Evolutionary conservation across 2,329 filamentous ascomycete genomes (phyloP).

Genomic region (Ascocoryne sarcoides): DNA sequence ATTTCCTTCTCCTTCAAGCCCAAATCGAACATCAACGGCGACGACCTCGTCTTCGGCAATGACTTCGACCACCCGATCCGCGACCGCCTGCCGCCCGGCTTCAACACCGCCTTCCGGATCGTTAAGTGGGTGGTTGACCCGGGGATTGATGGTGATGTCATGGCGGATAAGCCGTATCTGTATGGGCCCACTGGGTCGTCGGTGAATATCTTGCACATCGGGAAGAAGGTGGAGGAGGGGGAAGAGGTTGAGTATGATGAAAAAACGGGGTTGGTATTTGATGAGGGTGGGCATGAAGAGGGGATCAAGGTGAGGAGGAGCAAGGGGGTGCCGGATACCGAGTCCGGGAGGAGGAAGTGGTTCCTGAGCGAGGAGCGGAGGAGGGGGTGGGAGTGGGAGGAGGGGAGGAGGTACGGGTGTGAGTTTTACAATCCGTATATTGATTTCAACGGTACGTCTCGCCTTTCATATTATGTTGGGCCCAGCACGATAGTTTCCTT

Average conservation of each 20-base stretch:
- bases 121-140: constrained; percentile 90
- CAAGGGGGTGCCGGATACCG: constrained; percentile 32
- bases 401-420: constrained; percentile 49
- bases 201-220: constrained; percentile 69
- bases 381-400: constrained; percentile 51
- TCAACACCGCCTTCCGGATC: constrained; percentile 73
- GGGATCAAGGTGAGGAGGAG: constrained; percentile 34
- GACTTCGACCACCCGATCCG: constrained; percentile 90
- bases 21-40: constrained; percentile 34
- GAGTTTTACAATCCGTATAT: constrained; percentile 91
- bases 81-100: constrained; percentile 76
- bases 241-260: constrained; percentile 28
- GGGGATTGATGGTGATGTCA: constrained; percentile 80
- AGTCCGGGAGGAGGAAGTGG: constrained; percentile 45
- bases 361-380: constrained; percentile 49
- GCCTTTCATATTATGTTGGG: too few relatives aligned
- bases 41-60: constrained; percentile 82
- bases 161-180: constrained; percentile 76
- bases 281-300: constrained; percentile 34
- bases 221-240: constrained; percentile 30
- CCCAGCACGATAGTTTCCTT: too few relatives aligned
- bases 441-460: constrained; percentile 62
- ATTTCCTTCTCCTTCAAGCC: constrained; percentile 72
- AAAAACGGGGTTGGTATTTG: constrained; percentile 20
- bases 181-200: constrained; percentile 75